Evolutionary conservation across 768 basidiomycete species (phyloP).

Genomic region (Tulasnella sp.): DNA sequence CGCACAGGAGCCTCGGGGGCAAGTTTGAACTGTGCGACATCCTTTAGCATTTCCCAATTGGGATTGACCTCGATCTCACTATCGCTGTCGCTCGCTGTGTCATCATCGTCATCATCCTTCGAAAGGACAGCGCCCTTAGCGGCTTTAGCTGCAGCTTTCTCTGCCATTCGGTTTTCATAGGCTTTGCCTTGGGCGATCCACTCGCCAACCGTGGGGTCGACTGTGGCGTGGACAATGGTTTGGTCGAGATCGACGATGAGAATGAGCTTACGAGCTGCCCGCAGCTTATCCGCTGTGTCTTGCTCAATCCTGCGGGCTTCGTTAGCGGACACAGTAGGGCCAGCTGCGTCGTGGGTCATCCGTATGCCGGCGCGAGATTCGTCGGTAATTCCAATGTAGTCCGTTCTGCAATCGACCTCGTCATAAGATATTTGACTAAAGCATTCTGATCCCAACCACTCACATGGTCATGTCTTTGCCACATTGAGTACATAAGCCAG

Average conservation of each 20-base stretch:
- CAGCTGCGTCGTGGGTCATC: conserved; percentile 90
- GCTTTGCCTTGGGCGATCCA: conserved; percentile 86
- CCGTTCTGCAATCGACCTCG: conserved; percentile 48
- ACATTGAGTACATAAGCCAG: conserved; percentile 89
- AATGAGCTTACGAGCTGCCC: conserved; percentile 72
- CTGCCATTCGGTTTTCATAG: conserved; percentile 64
- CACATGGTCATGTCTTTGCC: conserved; percentile 94
- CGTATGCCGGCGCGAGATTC: conserved; percentile 82
- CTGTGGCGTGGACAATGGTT: conserved; percentile 97
- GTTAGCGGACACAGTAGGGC: conserved; percentile 86
- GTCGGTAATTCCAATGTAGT: conserved; percentile 86
- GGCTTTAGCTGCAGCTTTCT: conserved; percentile 25
- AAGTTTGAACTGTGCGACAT: conserved; percentile 85
- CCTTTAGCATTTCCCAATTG: conserved; percentile 87
- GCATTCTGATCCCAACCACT: conserved; percentile 35
- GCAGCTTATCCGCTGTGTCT: conserved; percentile 74
- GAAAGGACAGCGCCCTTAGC: neutral
- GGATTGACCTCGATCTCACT: conserved; percentile 72
- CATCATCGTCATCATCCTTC: conserved; percentile 41
- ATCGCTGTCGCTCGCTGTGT: conserved; percentile 38
- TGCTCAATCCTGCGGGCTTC: conserved; percentile 88
- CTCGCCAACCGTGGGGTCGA: conserved; percentile 96
- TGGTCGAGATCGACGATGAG: conserved; percentile 99
- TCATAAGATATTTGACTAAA: conserved; percentile 4
- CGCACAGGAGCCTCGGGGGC: conserved; percentile 61